Evolutionary conservation across 2,329 filamentous ascomycete genomes (phyloP).

Genomic region (Ceratocystis harringtonii): DNA sequence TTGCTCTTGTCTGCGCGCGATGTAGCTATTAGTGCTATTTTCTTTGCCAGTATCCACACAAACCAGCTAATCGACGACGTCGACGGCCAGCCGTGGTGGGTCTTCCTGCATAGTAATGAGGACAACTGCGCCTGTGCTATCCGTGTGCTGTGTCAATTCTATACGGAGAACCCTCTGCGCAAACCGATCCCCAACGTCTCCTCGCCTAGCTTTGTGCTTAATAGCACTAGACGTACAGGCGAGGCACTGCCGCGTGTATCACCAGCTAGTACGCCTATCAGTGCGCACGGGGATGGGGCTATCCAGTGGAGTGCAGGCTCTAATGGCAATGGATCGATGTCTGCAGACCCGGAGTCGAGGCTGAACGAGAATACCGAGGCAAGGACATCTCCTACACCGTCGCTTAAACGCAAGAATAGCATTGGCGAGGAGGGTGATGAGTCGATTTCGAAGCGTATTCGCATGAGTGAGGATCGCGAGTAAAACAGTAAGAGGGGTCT

Average conservation of each 20-base stretch:
- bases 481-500: too few relatives aligned
- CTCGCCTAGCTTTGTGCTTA: slow-evolving; percentile 41
- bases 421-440: slow-evolving; percentile 5
- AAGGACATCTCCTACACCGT: slow-evolving; percentile 2
- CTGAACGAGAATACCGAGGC: slow-evolving; percentile 8
- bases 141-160: slow-evolving; percentile 57
- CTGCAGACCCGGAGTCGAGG: too few relatives aligned
- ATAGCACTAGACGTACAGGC: slow-evolving; percentile 34
- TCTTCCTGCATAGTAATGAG: slow-evolving; percentile 55
- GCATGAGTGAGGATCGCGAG: slow-evolving; percentile 1
- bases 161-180: slow-evolving; percentile 46
- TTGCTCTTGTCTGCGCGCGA: slow-evolving; percentile 65
- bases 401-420: slow-evolving; percentile 12
- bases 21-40: slow-evolving; percentile 73
- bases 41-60: slow-evolving; percentile 67
- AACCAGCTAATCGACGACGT: slow-evolving; percentile 62
- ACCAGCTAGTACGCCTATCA: slow-evolving; percentile 27
- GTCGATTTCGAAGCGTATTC: slow-evolving; percentile 3
- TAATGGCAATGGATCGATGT: too few relatives aligned
- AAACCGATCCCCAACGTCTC: slow-evolving; percentile 37
- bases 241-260: neutral
- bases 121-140: slow-evolving; percentile 57
- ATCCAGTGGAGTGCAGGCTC: too few relatives aligned
- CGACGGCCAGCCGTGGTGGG: slow-evolving; percentile 75
- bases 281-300: neutral